Base-by-base conservation (phyloP, 2,329 filamentous ascomycete genomes). In the Aspergillus bombycis region DNA sequence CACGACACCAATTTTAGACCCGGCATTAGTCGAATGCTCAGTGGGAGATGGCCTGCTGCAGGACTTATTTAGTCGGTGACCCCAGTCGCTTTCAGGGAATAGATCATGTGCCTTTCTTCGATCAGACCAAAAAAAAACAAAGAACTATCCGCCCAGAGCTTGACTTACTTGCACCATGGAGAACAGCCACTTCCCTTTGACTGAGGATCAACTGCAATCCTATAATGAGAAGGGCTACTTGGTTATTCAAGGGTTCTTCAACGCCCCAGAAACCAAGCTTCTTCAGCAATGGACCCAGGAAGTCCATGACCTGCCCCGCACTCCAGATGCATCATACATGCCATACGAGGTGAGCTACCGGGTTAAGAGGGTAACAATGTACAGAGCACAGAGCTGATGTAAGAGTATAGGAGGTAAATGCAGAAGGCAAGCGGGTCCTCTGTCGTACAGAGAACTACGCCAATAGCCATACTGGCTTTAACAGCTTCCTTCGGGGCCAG, bases 381-480 rank as follows among this genome's bases (percentile, higher is more conserved):
- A 21, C 54, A 10, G 23, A 26, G 5, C 21, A 7, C 14, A 50
- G 12, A n/a, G 19, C 23, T 50, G 19, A 50, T n/a, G 1, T 2
- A 19, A 8, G 23, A 38, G 9, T 3, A 16, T 21, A 71, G 63
- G 74, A 77, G 63, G 70, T 77, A 16, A 76, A 77, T 54, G 64
- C 65, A 3, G 45, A 70, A n/a, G 73, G 74, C 23, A 66, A 75
- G 46, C 67, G 67, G 6, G 73, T 76, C 5, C 63, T 78, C 16
- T 76, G 72, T 52, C 72, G 75, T 4, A 77, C 74, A 2, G 75
- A 78, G 52, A 77, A 77, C 59, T 77, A 75, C 53, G 74, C 68
- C 57, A 74, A 76, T 59, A 71, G 64, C 26, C 74, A 78, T 58
- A 10, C 57, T 3, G 75, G 74, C 10, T 78, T 80, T 66, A 68